Conservation (phyloP, 208 protist species). For the Naegleria fowleri region DNA sequence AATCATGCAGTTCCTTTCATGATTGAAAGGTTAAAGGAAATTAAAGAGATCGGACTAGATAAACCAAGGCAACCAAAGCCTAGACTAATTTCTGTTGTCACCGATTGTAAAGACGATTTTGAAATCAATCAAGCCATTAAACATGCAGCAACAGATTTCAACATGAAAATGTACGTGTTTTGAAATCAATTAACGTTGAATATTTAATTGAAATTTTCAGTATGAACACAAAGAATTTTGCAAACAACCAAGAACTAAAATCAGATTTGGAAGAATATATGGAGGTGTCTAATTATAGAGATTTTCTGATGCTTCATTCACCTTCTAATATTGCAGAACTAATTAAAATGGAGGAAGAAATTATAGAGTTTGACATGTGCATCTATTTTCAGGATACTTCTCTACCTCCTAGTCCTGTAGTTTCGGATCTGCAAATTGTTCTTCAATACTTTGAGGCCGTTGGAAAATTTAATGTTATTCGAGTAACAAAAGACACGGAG, state of each 20-base stretch:
- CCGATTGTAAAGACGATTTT: neutral
- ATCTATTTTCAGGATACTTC: neutral
- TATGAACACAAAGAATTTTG: neutral
- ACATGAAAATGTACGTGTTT: conserved; percentile 3
- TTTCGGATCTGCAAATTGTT: neutral
- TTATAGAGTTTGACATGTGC: neutral
- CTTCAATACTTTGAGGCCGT: neutral
- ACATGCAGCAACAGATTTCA: neutral
- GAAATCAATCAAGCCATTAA: neutral
- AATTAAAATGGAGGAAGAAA: neutral
- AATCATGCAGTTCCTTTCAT: neutral
- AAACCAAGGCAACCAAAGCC: neutral
- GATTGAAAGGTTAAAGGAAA: neutral
- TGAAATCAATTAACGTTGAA: neutral
- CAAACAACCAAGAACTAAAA: neutral
- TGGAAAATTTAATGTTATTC: neutral
- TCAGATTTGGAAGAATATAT: neutral
- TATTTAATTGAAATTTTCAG: neutral
- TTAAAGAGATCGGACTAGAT: neutral
- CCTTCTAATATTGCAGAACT: neutral
- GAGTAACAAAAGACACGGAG: neutral
- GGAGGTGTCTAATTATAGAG: neutral
- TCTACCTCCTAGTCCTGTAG: neutral
- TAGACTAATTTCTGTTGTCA: neutral
- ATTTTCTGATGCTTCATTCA: neutral